Base-by-base conservation (phyloP, 164 flowering plant species). In the Hamamelis virginiana region DNA sequence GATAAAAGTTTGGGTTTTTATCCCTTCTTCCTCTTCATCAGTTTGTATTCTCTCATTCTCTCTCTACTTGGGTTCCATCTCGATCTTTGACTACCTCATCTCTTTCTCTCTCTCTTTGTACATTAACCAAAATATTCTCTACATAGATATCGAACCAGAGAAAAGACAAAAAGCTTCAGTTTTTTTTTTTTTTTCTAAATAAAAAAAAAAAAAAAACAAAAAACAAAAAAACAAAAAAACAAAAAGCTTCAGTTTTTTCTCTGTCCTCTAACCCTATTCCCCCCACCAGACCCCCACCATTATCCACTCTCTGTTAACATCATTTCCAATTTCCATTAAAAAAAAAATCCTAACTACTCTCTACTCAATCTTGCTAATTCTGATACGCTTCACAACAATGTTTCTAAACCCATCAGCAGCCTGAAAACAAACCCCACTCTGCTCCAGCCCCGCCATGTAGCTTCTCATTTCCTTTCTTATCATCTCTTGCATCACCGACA, bases 401-500 rank as follows among this genome's bases (percentile, higher is more conserved):
- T 79, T 80, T 77, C 80, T 80, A 28, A 85, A 76, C 15, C 82
- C 84, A 12, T 76, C 78, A 0, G 50, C 72, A 9, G 68, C 61
- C 72, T 76, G 78, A 67, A 67, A 58, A 71, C 87, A 80, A 70
- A 70, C 48, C 43, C 72, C 75, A 43, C 22, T 69, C 65, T 76
- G 71, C 60, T 83, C 82, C 26, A 80, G 19, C 16, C 78, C 87
- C 41, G 69, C 59, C 96, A 94, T 90, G 68, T 90, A 94, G 22
- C 68, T 89, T 77, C 87, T 85, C 81, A 94, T 96, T 78, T 94
- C 98, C 70, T 53, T 86, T 75, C 78, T 83, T 28, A 94, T 88
- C 98, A 91, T 90, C 72, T 87, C 97, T 73, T 90, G 92, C 89
- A 94, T 81, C 83, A 86, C 89, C 41, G 79, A 77, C 75, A 86